Evolutionary conservation across 768 basidiomycete genomes (phyloP).

Genomic region (Leccinum pellstonianum): DNA sequence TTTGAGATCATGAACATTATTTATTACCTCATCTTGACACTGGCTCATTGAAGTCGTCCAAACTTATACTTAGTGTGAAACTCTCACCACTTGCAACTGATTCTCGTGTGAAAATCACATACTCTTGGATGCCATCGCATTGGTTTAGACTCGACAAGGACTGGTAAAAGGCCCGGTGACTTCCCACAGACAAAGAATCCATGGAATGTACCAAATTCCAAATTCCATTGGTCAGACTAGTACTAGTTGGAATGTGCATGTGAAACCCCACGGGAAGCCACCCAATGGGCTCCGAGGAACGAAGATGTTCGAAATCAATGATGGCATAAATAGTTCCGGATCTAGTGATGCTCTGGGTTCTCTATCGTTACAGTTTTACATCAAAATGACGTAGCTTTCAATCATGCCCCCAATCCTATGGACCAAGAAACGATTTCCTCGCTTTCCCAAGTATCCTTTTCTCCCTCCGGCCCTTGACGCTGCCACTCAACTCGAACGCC

Average conservation of each 20-base stretch:
- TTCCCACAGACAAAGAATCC: neutral
- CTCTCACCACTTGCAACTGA: neutral
- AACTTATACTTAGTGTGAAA: neutral
- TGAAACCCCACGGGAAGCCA: neutral
- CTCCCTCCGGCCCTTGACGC: constrained; percentile 10
- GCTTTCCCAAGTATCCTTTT: constrained; percentile 29
- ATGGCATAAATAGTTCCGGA: neutral
- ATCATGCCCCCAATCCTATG: constrained; percentile 20
- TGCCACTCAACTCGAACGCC: constrained; percentile 30
- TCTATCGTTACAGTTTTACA: neutral
- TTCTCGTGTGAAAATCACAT: neutral
- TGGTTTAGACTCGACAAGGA: neutral
- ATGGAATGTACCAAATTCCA: neutral
- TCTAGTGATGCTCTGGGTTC: too few species aligned
- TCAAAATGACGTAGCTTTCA: neutral
- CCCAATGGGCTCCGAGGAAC: neutral
- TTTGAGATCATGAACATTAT: neutral
- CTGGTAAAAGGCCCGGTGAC: neutral
- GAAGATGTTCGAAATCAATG: neutral
- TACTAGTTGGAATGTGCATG: neutral
- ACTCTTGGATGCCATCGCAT: neutral
- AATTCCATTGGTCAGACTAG: neutral
- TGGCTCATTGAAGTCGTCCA: neutral
- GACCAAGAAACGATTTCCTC: constrained; percentile 29
- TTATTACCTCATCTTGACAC: neutral